These are phyloP conservation scores for Cutaneotrichosporon cyanovorans DNA, from an alignment of 1,284 basidiomycete species.

Conservation along the genomic window DNA sequence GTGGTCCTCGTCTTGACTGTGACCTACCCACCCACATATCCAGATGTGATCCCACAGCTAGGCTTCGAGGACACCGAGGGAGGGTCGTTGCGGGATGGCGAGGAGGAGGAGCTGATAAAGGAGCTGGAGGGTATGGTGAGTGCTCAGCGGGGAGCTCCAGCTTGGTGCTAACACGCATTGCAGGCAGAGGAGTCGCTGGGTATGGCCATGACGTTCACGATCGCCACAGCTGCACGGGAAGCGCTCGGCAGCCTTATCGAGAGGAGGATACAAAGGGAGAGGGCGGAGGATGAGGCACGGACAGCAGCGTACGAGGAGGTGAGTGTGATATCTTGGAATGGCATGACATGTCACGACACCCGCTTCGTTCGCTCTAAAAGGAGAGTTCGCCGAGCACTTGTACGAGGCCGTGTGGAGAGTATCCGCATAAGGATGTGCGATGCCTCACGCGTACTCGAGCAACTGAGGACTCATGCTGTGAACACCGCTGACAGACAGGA, in stretches of 20 bases:
- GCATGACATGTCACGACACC: no score
- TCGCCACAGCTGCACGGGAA: constrained; percentile 81
- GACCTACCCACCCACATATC: constrained; percentile 61
- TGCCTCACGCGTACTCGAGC: no score
- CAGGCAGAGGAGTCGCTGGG: constrained; percentile 85
- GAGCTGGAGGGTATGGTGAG: constrained; percentile 61
- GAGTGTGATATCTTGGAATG: constrained; percentile 16
- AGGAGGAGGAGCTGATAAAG: constrained; percentile 57
- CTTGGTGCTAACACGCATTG: background rate
- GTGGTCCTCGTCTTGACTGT: constrained; percentile 70
- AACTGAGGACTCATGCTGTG: no score
- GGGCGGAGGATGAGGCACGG: constrained; percentile 61
- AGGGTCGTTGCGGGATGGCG: constrained; percentile 51
- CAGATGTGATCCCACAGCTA: constrained; percentile 68
- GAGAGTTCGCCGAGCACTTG: no score
- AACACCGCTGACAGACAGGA: constrained; percentile 52
- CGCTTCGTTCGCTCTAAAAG: no score
- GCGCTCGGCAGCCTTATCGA: constrained; percentile 60
- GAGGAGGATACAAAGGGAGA: constrained; percentile 54
- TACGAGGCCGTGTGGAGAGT: no score
- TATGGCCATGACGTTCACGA: constrained; percentile 96
- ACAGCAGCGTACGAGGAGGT: constrained; percentile 70
- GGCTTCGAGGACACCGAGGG: constrained; percentile 53
- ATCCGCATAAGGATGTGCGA: no score
- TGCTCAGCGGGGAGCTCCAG: constrained; percentile 10